A percentile compares a stretch with the other conserved stretches of the same genome.
phyloP scores from a whole-genome alignment of 371 early-diverging fungal genomes.

The Zopfochytrium polystomum region DNA sequence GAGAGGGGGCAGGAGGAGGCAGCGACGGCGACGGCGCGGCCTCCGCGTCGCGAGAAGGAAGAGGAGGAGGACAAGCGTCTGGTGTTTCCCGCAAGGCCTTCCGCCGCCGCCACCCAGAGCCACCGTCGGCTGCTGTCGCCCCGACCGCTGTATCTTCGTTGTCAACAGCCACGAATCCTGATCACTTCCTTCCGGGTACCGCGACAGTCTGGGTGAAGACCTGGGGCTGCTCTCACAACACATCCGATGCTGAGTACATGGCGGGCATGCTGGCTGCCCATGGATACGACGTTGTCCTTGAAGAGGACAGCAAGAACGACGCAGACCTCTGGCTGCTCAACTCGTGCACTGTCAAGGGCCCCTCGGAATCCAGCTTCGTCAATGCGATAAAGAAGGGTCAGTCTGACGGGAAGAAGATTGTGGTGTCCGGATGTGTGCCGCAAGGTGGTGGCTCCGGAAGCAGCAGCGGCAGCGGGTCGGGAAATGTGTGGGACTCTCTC shows the following conservation, averaged over 20 bases:
- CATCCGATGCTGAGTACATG: slow-evolving; percentile 53
- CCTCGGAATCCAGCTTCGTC: slow-evolving; percentile 48
- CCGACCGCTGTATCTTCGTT: too few species aligned
- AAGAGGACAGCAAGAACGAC: slow-evolving; percentile 27
- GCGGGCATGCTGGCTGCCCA: slow-evolving; percentile 47
- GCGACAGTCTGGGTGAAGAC: slow-evolving; percentile 46
- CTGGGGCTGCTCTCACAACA: slow-evolving; percentile 52
- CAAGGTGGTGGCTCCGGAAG: slow-evolving; percentile 28
- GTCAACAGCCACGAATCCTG: too few species aligned
- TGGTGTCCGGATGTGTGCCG: slow-evolving; percentile 48
- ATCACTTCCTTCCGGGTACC: slow-evolving; percentile 39
- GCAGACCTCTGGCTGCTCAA: slow-evolving; percentile 57
- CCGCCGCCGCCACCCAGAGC: not conserved
- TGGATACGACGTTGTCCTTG: slow-evolving; percentile 46
- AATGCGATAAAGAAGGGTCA: slow-evolving; percentile 45
- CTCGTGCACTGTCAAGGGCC: slow-evolving; percentile 57
- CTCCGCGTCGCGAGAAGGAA: slow-evolving; percentile 2
- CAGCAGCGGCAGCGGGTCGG: slow-evolving; percentile 17
- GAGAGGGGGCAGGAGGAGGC: not conserved
- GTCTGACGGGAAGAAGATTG: slow-evolving; percentile 40
- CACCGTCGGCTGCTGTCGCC: not conserved
- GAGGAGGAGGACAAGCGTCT: not conserved
- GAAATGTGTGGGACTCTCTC: slow-evolving; percentile 37
- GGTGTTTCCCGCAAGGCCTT: not conserved
- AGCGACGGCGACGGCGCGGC: not conserved